phyloP scores from a whole-genome alignment of 2,329 filamentous ascomycete genomes.

The Xylaria sp. region DNA sequence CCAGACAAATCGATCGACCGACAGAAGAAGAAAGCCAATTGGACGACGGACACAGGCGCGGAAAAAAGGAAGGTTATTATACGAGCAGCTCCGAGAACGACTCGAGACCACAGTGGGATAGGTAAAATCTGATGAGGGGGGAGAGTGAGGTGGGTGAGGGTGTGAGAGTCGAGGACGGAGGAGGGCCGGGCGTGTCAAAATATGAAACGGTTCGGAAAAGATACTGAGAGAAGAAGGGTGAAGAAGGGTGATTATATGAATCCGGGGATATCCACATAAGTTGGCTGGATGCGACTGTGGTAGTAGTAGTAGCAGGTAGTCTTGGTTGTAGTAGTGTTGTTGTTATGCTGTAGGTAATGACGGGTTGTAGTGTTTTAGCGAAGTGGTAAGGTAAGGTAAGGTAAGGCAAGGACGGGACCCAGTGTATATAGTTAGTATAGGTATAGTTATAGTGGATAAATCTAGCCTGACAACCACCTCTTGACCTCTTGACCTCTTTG shows the following conservation, averaged over 20 bases:
- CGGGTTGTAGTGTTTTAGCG: not conserved
- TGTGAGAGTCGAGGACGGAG: slow-evolving; percentile 25
- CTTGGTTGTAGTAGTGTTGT: not conserved
- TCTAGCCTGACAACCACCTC: not conserved
- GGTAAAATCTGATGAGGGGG: not conserved
- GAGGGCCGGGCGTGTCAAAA: slow-evolving; percentile 34
- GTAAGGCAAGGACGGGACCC: not conserved
- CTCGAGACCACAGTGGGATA: not conserved
- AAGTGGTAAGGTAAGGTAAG: not conserved
- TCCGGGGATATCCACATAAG: slow-evolving; percentile 36
- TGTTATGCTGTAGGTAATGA: not conserved
- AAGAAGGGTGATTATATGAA: slow-evolving; percentile 39
- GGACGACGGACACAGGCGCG: not conserved
- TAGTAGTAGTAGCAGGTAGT: not conserved
- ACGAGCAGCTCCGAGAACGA: not conserved
- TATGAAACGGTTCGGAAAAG: slow-evolving; percentile 40
- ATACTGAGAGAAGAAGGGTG: slow-evolving; percentile 33
- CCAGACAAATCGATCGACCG: not conserved
- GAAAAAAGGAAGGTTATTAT: slow-evolving; percentile 9
- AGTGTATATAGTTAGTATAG: not conserved
- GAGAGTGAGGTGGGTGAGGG: slow-evolving; percentile 2
- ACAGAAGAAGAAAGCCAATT: not conserved
- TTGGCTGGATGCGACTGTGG: not conserved
- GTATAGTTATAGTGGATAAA: slow-evolving; percentile 9
- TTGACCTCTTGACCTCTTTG: too few species aligned